A percentile compares a stretch with the other conserved stretches of the same genome.
Evolutionary conservation across 805 yeast species (phyloP).

Genomic region (Cephaloascus albidus): DNA sequence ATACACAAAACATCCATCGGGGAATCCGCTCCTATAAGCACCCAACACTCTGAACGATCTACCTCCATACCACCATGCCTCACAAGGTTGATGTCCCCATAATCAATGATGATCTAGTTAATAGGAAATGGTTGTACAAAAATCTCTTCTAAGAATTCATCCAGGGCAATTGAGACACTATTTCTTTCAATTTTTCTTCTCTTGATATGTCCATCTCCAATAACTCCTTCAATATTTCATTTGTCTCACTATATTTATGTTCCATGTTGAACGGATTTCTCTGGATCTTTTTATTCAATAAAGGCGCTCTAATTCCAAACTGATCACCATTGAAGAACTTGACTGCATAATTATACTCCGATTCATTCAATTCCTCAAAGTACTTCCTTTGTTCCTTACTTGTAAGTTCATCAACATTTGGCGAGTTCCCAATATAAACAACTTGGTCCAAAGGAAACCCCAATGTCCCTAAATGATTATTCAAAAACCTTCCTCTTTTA

Average conservation of each 20-base stretch:
- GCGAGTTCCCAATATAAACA: conserved; percentile 49
- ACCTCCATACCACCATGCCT: too few relatives aligned
- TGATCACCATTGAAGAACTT: conserved; percentile 44
- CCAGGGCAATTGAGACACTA: too few relatives aligned
- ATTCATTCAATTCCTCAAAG: conserved; percentile 31
- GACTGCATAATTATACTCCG: conserved; percentile 48
- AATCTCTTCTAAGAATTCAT: too few relatives aligned
- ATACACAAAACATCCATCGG: too few relatives aligned
- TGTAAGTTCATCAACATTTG: conserved; percentile 28
- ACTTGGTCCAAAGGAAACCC: conserved; percentile 25
- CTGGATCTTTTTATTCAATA: conserved; percentile 34
- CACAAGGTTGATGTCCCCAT: too few relatives aligned
- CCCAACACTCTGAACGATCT: too few relatives aligned
- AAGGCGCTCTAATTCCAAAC: conserved; percentile 40
- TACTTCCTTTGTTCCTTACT: conserved; percentile 21
- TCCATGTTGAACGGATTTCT: conserved; percentile 49
- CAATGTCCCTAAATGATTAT: conserved; percentile 45
- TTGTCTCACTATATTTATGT: conserved; percentile 24
- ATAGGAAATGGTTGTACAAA: too few relatives aligned
- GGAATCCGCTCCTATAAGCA: too few relatives aligned
- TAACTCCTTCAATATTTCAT: conserved; percentile 10
- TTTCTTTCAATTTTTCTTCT: too few relatives aligned
- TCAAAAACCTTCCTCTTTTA: conserved; percentile 50
- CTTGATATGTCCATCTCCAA: too few relatives aligned
- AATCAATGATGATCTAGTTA: too few relatives aligned